Evolutionary conservation across 2,329 filamentous ascomycete species (phyloP), one percentile per base, ranked within the genome.

Genomic region (Scedosporium boydii): DNA sequence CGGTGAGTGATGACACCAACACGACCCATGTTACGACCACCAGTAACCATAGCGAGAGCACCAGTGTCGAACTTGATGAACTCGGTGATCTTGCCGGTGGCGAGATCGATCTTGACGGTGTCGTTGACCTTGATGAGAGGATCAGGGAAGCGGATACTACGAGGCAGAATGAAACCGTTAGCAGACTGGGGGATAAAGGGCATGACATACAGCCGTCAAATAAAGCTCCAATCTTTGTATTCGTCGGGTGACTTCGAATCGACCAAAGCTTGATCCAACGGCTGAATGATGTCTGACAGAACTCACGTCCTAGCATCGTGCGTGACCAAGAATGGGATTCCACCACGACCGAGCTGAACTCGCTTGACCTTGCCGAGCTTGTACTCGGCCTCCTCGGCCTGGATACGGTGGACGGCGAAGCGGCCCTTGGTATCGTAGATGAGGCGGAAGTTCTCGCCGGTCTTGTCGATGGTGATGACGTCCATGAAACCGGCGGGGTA

Each of bases 291-390:
- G 89, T 90, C 82, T 86, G 83, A 87, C 82, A 89, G 86, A 89
- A 98, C 93, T 96, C 86, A 99, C 93, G 95, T 99, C 92, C 95
- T 90, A 84, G 95, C 95, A 95, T 99, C 95, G 91, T 99, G 95
- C 93, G 95, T 99, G 91, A 99, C 95, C 92, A 98, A 97, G 93
- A 96, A 99, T 96, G 95, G 95, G 88, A 99, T 96, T 85, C 93
- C 95, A 83, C 95, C 96, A 82, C 92, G 93, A 86, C 95, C 95
- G 75, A 99, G 87, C 86, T 99, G 95, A 68, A 99, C 95, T 76
- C 93, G 90, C 91, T 97, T 97, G 85, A 99, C 95, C 87, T 98
- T 99, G 86, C 93, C 93, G 74, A 99, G 87, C 90, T 99, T 99
- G 91, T 97, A 99, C 85, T 95, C 88, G 73, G 93, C 93, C 90